These are phyloP conservation scores for Solanum clarkiae DNA, from an alignment of 257 asterid species.

Conservation along the genomic window DNA sequence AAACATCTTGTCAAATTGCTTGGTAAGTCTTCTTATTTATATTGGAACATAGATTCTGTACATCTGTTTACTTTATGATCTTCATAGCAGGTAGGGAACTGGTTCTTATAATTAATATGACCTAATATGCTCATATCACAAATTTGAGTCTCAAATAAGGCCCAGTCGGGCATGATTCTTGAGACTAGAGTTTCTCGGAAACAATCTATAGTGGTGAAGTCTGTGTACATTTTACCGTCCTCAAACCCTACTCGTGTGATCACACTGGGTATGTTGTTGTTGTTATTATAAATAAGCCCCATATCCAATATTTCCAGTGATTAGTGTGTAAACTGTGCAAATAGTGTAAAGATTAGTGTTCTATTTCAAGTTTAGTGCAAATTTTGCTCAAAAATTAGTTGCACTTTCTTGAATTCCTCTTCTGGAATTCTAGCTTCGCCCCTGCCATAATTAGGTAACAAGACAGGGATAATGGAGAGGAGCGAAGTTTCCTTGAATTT, in stretches of 20 bases:
- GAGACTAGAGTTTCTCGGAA: too few relatives aligned
- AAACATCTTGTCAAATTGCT: slow-evolving; percentile 76
- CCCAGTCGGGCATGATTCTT: too few relatives aligned
- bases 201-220: too few relatives aligned
- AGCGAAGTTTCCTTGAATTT: background rate
- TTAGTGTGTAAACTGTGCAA: background rate
- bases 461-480: background rate
- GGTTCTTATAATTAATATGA: background rate
- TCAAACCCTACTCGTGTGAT: too few relatives aligned
- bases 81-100: background rate
- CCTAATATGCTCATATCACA: too few relatives aligned
- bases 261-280: too few relatives aligned
- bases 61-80: background rate
- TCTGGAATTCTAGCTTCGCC: background rate
- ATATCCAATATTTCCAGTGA: background rate
- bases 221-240: too few relatives aligned
- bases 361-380: background rate
- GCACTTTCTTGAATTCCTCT: background rate
- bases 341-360: background rate
- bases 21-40: slow-evolving; percentile 23
- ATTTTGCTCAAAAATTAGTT: background rate
- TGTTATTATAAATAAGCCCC: background rate
- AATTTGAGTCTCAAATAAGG: background rate
- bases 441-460: background rate
- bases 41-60: background rate